Evolutionary conservation across 75 land plant species (phyloP), one percentile per base, ranked within the genome.

Genomic region (Chamaecyparis obtusa): DNA sequence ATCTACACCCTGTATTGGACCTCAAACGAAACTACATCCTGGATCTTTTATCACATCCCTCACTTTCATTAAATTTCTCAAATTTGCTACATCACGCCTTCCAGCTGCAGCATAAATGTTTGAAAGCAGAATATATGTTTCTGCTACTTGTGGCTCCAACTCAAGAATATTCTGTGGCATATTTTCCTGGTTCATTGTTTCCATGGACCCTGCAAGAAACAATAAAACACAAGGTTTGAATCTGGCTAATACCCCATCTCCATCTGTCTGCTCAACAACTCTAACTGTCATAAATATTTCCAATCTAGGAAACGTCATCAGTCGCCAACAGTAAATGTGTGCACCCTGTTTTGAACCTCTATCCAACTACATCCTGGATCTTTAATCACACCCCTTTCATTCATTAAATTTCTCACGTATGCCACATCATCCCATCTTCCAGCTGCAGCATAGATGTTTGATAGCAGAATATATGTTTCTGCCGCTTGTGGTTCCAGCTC

Each of bases 391-490:
- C 86, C 85, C 32, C 55, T 83, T 9, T 3, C 67, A 33, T 44
- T 46, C 88, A 84, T 84, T 27, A 49, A 9, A 46, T 87, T 84
- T 19, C 88, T 84, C 30, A 81, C 54, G 27, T 81, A 21, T 46
- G 46, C 83, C 4, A 46, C 83, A 82, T 85, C 49, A 83, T 49
- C 49, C 88, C 88, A 87, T 43, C 86, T 79, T 24, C 88, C 64
- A 85, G 88, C 88, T 17, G 51, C 86, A 79, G 89, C 84, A 86
- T 55, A 89, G 1, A 89, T 89, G 72, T 87, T 87, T 83, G 90
- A 89, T 32, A 89, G 85, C 51, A 57, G 11, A 35, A 89, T 54
- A 83, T 83, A 83, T 33, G 85, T 83, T 33, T 39, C 90, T 39
- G 89, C 84, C 69, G 81, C 36, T 24, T 86, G 85, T 57, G 88